Percentiles rank a stretch among this genome's conserved stretches.
These are phyloP conservation scores for Cyphellophora attinorum DNA, from an alignment of 2,329 filamentous ascomycete species.

Conservation along the genomic window DNA sequence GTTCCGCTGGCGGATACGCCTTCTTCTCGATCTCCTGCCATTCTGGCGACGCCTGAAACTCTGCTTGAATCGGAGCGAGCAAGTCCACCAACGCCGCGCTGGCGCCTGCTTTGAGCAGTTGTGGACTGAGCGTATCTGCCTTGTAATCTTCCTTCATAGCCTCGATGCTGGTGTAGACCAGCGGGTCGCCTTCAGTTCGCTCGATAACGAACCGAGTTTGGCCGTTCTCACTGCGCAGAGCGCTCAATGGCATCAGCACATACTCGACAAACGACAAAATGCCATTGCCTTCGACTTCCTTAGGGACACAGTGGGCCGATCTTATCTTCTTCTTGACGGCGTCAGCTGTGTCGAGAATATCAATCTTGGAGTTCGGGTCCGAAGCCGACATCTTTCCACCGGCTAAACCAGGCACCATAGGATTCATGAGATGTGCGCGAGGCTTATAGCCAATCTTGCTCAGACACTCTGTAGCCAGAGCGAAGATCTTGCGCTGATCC, in stretches of 20 bases:
- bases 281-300: slow-evolving; percentile 73
- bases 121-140: slow-evolving; percentile 74
- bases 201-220: slow-evolving; percentile 56
- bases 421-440: slow-evolving; percentile 66
- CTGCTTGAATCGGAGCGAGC: slow-evolving; percentile 65
- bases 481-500: slow-evolving; percentile 86
- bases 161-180: slow-evolving; percentile 69
- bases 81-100: slow-evolving; percentile 55
- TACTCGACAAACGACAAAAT: slow-evolving; percentile 78
- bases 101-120: slow-evolving; percentile 78
- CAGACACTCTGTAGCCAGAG: slow-evolving; percentile 72
- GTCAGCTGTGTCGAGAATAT: slow-evolving; percentile 74
- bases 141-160: slow-evolving; percentile 71
- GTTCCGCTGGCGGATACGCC: slow-evolving; percentile 67
- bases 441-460: slow-evolving; percentile 78
- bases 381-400: slow-evolving; percentile 59
- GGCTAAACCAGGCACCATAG: slow-evolving; percentile 78
- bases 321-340: slow-evolving; percentile 70
- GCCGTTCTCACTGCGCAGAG: slow-evolving; percentile 43
- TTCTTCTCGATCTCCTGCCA: slow-evolving; percentile 71
- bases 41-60: slow-evolving; percentile 60
- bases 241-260: slow-evolving; percentile 69
- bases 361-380: slow-evolving; percentile 75
- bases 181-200: slow-evolving; percentile 53
- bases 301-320: slow-evolving; percentile 72